Percentiles rank a stretch among this genome's conserved stretches.
Evolutionary conservation across 163 green algal genomes (phyloP).

Genomic region (Scenedesmus sp.): DNA sequence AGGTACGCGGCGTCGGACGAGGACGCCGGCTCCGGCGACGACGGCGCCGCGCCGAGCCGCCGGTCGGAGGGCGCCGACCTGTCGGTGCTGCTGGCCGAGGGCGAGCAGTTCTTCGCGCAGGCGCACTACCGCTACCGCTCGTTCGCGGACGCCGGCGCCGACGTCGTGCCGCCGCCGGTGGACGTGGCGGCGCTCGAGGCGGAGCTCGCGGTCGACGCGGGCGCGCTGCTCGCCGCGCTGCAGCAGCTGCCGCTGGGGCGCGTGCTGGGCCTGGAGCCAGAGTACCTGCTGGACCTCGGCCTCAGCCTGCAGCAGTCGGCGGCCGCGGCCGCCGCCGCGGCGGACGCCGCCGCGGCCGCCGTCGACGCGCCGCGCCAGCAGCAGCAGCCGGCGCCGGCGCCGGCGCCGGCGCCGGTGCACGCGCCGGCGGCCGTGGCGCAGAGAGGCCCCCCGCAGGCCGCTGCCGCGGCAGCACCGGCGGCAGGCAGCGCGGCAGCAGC

Average conservation of each 20-base stretch:
- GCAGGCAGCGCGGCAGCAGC: background rate
- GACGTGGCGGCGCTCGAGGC: slow-evolving; percentile 26
- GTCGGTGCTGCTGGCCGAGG: slow-evolving; percentile 25
- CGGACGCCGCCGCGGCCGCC: background rate
- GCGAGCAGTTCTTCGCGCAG: slow-evolving; percentile 35
- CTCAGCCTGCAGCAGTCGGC: slow-evolving; percentile 2
- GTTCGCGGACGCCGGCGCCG: slow-evolving; percentile 7
- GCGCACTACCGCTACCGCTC: slow-evolving; percentile 38
- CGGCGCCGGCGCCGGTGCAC: too few relatives aligned
- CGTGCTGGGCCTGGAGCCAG: slow-evolving; percentile 1
- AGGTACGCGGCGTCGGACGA: slow-evolving; percentile 21
- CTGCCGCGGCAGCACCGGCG: background rate
- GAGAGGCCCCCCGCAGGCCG: too few relatives aligned
- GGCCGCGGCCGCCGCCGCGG: background rate
- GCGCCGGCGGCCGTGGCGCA: too few relatives aligned
- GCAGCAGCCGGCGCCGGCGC: background rate
- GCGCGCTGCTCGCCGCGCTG: slow-evolving; percentile 15
- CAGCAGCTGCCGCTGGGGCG: slow-evolving; percentile 10
- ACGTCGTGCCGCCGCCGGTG: slow-evolving; percentile 16
- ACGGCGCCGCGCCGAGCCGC: background rate
- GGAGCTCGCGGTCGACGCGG: slow-evolving; percentile 14
- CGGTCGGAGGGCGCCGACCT: slow-evolving; percentile 37
- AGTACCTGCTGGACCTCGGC: slow-evolving; percentile 19
- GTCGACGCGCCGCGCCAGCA: background rate
- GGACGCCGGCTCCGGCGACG: background rate